Base-by-base conservation (phyloP, 768 basidiomycete species). In the Mycena chlorophos region DNA sequence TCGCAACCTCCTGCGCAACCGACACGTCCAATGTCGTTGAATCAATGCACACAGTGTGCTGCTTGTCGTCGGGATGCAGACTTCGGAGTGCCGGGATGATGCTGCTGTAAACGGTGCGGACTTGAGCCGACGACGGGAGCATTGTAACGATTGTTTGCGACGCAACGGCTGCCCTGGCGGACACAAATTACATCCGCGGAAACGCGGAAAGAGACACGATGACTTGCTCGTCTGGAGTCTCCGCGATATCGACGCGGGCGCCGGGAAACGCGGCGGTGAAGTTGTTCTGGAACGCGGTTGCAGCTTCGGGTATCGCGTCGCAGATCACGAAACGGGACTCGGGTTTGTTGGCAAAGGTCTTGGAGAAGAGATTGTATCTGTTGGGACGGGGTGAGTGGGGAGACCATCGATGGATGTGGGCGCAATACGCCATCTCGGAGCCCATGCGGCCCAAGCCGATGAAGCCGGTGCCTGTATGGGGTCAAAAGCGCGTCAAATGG, bases 101-200 rank as follows among this genome's bases (percentile, higher is more conserved):
- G 0, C 86, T 86, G n/a, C 73, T 72, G 45, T 94, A 96, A 10
- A 94, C 94, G 48, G 77, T 72, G 49, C 82, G 76, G 38, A 97
- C 94, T 61, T 98, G 89, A 0, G 92, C 90, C 5, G 92, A 91
- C 1, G 93, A 94, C 0, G 94, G 94, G 2, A 98, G 78, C 92
- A 96, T 94, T 5, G 94, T 95, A 49, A 98, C 69, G 43, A 97
- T 78, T 8, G 83, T 87, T 43, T 76, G 71, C 17, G 89, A 88
- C 22, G 79, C 74, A 8, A 75, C 61, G n/a, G 84, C 75, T 4
- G 88, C 89, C 62, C 90, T 91, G 61, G 31, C 59, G 47, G 37
- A 47, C 55, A 43, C 63, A 40, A 39, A 46, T 55, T 54, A 59
- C 51, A 61, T 58, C 53, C 38, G 57, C 54, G 47, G 19, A 54